Percentiles rank a stretch among this genome's conserved stretches.
Conservation (phyloP, 768 basidiomycete genomes). For the Xanthoconium stramineum region DNA sequence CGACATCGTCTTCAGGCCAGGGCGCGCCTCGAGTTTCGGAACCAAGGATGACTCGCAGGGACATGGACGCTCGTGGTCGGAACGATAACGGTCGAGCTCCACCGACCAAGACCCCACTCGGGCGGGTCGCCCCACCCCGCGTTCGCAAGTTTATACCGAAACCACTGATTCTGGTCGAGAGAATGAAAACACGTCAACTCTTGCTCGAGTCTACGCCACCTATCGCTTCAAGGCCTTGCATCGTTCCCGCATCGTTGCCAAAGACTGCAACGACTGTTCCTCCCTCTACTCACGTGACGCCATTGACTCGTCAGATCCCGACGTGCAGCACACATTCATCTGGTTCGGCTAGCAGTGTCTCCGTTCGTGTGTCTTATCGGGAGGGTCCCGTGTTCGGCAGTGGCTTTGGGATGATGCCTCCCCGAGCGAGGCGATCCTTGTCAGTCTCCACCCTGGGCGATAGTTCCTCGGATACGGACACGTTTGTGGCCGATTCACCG, state of each 20-base stretch:
- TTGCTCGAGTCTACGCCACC: not conserved
- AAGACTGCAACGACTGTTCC: not conserved
- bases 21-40: not conserved
- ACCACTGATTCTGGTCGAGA: slow-evolving; percentile 23
- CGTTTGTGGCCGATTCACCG: slow-evolving; percentile 23
- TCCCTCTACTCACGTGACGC: slow-evolving; percentile 4
- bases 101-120: not conserved
- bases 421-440: not conserved
- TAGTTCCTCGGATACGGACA: slow-evolving; percentile 17
- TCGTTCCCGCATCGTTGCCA: not conserved
- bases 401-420: slow-evolving; percentile 3
- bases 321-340: not conserved
- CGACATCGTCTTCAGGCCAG: not conserved
- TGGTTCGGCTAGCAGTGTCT: slow-evolving; percentile 1
- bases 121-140: not conserved
- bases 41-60: slow-evolving; percentile 5
- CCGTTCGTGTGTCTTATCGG: slow-evolving; percentile 7
- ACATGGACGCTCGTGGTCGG: not conserved
- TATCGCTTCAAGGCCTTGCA: not conserved
- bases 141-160: slow-evolving; percentile 24
- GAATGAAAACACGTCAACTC: slow-evolving; percentile 19
- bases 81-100: not conserved
- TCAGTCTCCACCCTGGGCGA: slow-evolving; percentile 10
- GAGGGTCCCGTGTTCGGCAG: not conserved
- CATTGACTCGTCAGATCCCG: not conserved